A percentile compares a stretch with the other conserved stretches of the same genome.
Evolutionary conservation across 176 grass and related monocot species (phyloP).

Genomic region (Zizania latifolia): DNA sequence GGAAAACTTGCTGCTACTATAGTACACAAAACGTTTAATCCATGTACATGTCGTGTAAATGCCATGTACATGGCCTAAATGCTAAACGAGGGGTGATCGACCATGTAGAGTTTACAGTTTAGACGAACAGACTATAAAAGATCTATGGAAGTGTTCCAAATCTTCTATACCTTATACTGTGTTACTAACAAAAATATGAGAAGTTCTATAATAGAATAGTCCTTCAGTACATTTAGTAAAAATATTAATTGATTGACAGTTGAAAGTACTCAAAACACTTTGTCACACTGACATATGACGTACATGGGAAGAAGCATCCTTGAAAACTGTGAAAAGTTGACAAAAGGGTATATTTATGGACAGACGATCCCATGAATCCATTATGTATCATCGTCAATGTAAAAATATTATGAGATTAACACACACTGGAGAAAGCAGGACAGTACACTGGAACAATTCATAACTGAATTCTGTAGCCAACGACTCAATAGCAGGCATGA

Average conservation of each 20-base stretch:
- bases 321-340: neutral
- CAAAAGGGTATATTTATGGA: neutral
- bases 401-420: neutral
- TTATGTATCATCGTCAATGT: neutral
- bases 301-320: neutral
- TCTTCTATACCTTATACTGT: neutral
- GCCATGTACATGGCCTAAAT: too few relatives aligned
- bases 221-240: too few relatives aligned
- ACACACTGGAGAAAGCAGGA: neutral
- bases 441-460: neutral
- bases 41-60: too few relatives aligned
- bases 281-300: neutral
- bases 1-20: too few relatives aligned
- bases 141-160: neutral
- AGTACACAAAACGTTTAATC: too few relatives aligned
- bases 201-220: neutral
- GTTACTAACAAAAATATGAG: neutral
- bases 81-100: too few relatives aligned
- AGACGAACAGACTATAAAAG: too few relatives aligned
- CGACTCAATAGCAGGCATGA: neutral
- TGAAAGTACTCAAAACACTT: neutral
- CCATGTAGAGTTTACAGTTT: too few relatives aligned
- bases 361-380: neutral
- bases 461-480: neutral
- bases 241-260: constrained; percentile 1